phyloP scores from a whole-genome alignment of 192 early-diverging fungal species.

The Linderina pennispora region DNA sequence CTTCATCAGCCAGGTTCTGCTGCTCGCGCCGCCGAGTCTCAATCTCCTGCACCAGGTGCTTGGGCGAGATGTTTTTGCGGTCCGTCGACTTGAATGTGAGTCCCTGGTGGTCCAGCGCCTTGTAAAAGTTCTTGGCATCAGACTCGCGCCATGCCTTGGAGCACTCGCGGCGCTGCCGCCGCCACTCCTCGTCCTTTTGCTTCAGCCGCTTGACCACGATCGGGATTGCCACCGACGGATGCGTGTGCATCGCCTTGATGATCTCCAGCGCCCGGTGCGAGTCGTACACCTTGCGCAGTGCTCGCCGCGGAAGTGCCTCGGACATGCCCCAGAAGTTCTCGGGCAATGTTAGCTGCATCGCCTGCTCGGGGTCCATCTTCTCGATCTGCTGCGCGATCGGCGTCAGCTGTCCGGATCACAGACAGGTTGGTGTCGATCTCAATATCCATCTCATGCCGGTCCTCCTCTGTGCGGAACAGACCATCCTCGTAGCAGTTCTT shows the following conservation, averaged over 20 bases:
- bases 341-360: conserved; percentile 60
- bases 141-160: conserved; percentile 96
- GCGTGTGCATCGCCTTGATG: conserved; percentile 86
- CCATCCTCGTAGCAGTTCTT: conserved; percentile 92
- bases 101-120: conserved; percentile 92
- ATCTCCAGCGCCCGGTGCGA: conserved; percentile 79
- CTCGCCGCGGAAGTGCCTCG: conserved; percentile 80
- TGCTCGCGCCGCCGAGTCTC: conserved; percentile 82
- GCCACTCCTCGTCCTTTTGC: conserved; percentile 99
- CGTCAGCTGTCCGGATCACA: conserved; percentile 82
- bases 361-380: conserved; percentile 77
- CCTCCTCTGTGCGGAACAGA: conserved; percentile 94
- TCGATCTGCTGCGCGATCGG: conserved; percentile 83
- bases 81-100: conserved; percentile 85
- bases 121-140: conserved; percentile 91
- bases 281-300: conserved; percentile 97
- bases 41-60: conserved; percentile 78
- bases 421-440: conserved; percentile 93
- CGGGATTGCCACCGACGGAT: conserved; percentile 87
- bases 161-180: conserved; percentile 72
- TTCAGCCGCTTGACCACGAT: conserved; percentile 91
- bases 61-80: conserved; percentile 70
- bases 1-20: conserved; percentile 46
- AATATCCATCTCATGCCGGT: conserved; percentile 96
- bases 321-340: conserved; percentile 78